Percentiles rank a stretch among this genome's conserved stretches.
Conservation (phyloP, 2,329 filamentous ascomycete species). For the Ophiostoma sp. region DNA sequence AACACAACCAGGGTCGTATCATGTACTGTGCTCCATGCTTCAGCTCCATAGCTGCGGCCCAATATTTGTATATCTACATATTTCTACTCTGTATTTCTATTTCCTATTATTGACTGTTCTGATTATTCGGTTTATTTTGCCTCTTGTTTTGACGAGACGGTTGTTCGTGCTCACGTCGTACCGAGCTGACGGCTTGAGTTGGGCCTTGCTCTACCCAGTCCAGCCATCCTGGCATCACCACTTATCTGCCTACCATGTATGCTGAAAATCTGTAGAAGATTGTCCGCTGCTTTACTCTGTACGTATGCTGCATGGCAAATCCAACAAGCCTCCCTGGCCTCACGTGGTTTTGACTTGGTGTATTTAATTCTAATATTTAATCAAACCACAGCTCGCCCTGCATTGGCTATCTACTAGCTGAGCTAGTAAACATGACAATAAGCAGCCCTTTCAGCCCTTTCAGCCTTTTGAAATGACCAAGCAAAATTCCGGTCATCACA, state of each 20-base stretch:
- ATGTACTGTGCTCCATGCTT: too few species aligned
- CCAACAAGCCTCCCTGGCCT: not conserved
- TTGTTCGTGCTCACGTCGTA: too few species aligned
- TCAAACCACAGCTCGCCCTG: not conserved
- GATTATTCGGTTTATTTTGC: too few species aligned
- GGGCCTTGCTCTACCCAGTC: too few species aligned
- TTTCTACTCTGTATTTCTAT: not conserved
- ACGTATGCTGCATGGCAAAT: not conserved
- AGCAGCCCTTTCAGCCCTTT: too few species aligned
- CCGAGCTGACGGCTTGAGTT: too few species aligned
- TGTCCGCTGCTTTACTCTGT: too few species aligned
- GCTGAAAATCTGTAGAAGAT: too few species aligned
- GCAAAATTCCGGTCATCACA: not conserved
- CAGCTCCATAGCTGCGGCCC: not conserved
- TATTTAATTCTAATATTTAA: not conserved
- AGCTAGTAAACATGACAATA: too few species aligned
- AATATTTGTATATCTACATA: not conserved
- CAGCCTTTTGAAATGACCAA: not conserved
- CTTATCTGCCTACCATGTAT: too few species aligned
- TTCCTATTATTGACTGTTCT: not conserved
- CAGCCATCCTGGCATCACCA: too few species aligned
- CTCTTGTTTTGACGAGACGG: too few species aligned
- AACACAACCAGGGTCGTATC: constrained; percentile 4
- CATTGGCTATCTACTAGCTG: not conserved
- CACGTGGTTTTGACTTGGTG: not conserved